A percentile compares a stretch with the other conserved stretches of the same genome.
phyloP scores from a whole-genome alignment of 139 green algal species.

The Yamagishiella unicocca region DNA sequence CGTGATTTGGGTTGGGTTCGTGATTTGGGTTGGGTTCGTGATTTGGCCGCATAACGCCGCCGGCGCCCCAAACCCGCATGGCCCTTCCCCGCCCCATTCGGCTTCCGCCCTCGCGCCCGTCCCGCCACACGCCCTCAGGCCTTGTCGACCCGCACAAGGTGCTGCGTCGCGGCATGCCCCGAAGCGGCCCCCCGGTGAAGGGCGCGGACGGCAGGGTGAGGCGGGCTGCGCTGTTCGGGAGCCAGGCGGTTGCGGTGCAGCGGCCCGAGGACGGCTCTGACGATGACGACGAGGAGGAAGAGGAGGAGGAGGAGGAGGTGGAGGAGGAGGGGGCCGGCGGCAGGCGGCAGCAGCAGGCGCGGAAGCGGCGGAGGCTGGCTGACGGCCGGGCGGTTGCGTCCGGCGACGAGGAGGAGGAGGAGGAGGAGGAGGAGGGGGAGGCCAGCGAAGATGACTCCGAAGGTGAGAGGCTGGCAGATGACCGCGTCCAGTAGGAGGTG shows the following conservation, averaged over 20 bases:
- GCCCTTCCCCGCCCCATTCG: too few relatives aligned
- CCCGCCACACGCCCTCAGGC: background rate
- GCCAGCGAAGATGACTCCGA: slow-evolving; percentile 63
- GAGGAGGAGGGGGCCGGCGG: slow-evolving; percentile 1
- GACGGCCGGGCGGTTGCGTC: slow-evolving; percentile 25
- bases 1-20: too few relatives aligned
- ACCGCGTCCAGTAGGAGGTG: too few relatives aligned
- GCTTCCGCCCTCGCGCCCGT: background rate
- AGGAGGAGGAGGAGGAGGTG: slow-evolving; percentile 24
- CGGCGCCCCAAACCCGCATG: too few relatives aligned
- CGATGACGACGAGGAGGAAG: slow-evolving; percentile 37
- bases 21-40: too few relatives aligned
- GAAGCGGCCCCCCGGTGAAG: slow-evolving; percentile 7
- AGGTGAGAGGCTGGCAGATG: slow-evolving; percentile 30
- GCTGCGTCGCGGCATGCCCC: slow-evolving; percentile 37
- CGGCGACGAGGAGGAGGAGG: slow-evolving; percentile 35
- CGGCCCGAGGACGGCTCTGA: slow-evolving; percentile 33
- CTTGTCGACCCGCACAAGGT: background rate
- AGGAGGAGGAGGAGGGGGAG: slow-evolving; percentile 57
- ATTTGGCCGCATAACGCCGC: too few relatives aligned
- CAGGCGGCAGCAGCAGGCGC: background rate
- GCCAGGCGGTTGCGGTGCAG: slow-evolving; percentile 46
- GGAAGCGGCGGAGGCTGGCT: slow-evolving; percentile 18
- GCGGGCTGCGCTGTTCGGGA: slow-evolving; percentile 69
- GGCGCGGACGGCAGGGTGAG: slow-evolving; percentile 63